These are phyloP conservation scores for Cyclotella baltica DNA, from an alignment of 108 stramenopile species.

Conservation along the genomic window DNA sequence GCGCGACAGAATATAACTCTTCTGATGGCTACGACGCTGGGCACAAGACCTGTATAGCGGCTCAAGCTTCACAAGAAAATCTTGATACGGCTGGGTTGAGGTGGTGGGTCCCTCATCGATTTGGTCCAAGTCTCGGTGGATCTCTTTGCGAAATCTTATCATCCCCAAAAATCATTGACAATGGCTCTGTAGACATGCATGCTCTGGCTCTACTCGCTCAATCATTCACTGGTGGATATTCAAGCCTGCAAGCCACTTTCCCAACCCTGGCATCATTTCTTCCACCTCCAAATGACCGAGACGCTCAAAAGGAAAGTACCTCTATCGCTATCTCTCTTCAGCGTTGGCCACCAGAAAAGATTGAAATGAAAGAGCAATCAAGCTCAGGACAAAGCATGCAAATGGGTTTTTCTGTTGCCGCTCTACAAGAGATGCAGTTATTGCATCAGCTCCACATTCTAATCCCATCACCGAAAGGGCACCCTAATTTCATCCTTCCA, in stretches of 20 bases:
- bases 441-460: conserved; percentile 77
- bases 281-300: conserved; percentile 19
- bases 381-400: conserved; percentile 49
- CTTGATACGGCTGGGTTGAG: conserved; percentile 71
- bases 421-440: conserved; percentile 89
- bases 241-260: conserved; percentile 48
- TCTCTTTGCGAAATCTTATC: conserved; percentile 77
- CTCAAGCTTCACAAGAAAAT: conserved; percentile 59
- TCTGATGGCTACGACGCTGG: conserved; percentile 59
- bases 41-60: conserved; percentile 78
- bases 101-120: conserved; percentile 84
- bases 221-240: conserved; percentile 62
- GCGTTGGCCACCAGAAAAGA: conserved; percentile 89
- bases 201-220: conserved; percentile 58
- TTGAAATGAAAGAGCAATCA: conserved; percentile 65
- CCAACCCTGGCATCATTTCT: conserved; percentile 58
- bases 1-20: conserved; percentile 3
- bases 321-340: conserved; percentile 81
- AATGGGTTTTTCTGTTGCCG: conserved; percentile 81
- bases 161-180: conserved; percentile 38
- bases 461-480: conserved; percentile 81
- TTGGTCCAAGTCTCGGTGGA: conserved; percentile 71
- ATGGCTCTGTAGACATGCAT: conserved; percentile 39
- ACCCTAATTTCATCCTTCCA: conserved; percentile 88
- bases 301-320: conserved; percentile 35